These are phyloP conservation scores for Biscutella laevigata DNA, from an alignment of 441 rosid genomes.

Conservation along the genomic window DNA sequence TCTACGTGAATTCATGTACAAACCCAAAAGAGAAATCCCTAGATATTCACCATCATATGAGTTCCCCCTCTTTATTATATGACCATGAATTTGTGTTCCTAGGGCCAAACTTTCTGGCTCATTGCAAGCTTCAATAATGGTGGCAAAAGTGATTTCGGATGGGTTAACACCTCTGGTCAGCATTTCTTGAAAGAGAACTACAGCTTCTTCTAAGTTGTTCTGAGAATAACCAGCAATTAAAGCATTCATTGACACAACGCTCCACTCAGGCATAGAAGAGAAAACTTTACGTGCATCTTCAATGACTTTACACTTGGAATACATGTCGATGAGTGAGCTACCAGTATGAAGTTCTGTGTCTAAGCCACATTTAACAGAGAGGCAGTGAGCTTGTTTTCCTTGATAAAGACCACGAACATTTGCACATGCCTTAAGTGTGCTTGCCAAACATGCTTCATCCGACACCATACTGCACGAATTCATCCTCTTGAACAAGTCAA, in stretches of 20 bases:
- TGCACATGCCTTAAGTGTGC: constrained; percentile 79
- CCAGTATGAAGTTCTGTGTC: constrained; percentile 70
- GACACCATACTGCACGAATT: constrained; percentile 40
- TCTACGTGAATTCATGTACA: constrained; percentile 60
- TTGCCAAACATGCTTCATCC: constrained; percentile 71
- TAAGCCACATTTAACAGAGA: constrained; percentile 54
- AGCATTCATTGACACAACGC: constrained; percentile 75
- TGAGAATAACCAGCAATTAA: constrained; percentile 67
- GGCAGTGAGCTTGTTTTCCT: constrained; percentile 63
- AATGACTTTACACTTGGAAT: constrained; percentile 52
- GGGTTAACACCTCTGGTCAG: constrained; percentile 46
- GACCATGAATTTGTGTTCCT: constrained; percentile 64
- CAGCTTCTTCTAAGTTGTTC: constrained; percentile 43
- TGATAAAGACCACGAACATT: constrained; percentile 43
- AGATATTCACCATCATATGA: constrained; percentile 54
- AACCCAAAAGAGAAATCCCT: constrained; percentile 61
- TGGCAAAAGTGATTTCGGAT: constrained; percentile 61
- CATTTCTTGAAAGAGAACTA: constrained; percentile 51
- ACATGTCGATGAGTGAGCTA: constrained; percentile 86
- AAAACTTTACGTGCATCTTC: constrained; percentile 40
- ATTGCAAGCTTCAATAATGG: constrained; percentile 72
- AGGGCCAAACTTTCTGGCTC: constrained; percentile 40
- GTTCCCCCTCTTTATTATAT: constrained; percentile 46
- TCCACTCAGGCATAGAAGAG: constrained; percentile 45
- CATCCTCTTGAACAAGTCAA: constrained; percentile 57